A percentile compares a stretch with the other conserved stretches of the same genome.
Evolutionary conservation across 1,284 basidiomycete species (phyloP).

Genomic region (Marasmius tenuissimus): DNA sequence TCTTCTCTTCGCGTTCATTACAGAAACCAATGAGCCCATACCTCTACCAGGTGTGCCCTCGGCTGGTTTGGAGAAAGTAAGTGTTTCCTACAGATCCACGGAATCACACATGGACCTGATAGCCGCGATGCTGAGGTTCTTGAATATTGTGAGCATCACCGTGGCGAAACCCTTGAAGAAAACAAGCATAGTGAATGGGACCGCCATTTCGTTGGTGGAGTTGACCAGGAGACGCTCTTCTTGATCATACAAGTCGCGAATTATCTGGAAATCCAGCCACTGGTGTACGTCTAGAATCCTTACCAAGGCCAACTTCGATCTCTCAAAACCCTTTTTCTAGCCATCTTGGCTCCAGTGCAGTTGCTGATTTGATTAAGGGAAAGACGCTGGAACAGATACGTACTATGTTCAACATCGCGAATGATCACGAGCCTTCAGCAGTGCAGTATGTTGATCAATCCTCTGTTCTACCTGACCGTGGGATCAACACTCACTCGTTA

Average conservation of each 20-base stretch:
- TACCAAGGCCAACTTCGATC: not conserved
- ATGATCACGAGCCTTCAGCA: conserved; percentile 94
- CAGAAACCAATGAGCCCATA: conserved; percentile 90
- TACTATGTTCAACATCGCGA: conserved; percentile 95
- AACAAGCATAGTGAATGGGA: conserved; percentile 93
- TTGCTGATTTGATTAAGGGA: conserved; percentile 99
- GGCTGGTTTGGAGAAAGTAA: conserved; percentile 93
- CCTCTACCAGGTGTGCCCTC: conserved; percentile 97
- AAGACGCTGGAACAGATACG: conserved; percentile 96
- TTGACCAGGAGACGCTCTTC: conserved; percentile 97
- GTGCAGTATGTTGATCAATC: conserved; percentile 69
- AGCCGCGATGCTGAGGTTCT: conserved; percentile 66
- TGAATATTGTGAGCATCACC: conserved; percentile 99
- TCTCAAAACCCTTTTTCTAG: conserved; percentile 39
- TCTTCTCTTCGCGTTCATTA: conserved; percentile 49
- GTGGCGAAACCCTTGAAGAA: conserved; percentile 88
- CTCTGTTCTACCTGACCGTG: no score
- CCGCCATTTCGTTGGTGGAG: conserved; percentile 88
- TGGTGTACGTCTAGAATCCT: conserved; percentile 66
- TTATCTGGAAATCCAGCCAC: conserved; percentile 99
- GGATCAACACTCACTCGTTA: no score
- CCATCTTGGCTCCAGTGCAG: conserved; percentile 99
- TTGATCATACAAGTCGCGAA: conserved; percentile 99
- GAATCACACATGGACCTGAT: no score
- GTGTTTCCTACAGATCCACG: not conserved